phyloP scores from a whole-genome alignment of 768 basidiomycete species.

The Lentinus brumalis region DNA sequence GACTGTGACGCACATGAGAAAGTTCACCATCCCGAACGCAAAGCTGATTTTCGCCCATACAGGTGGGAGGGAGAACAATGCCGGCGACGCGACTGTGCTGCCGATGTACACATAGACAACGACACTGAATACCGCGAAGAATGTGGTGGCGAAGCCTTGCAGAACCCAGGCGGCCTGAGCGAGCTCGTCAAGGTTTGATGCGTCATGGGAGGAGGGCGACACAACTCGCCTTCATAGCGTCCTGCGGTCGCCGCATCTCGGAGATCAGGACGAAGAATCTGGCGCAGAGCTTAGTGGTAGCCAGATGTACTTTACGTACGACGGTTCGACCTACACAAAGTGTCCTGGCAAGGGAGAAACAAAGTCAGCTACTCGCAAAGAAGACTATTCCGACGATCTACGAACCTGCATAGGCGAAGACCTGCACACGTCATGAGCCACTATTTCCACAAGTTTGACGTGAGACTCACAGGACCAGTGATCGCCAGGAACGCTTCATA shows the following conservation, averaged over 20 bases:
- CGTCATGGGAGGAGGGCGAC: too few species aligned
- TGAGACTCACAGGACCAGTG: constrained; percentile 48
- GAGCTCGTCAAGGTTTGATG: too few species aligned
- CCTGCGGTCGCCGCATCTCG: constrained; percentile 52
- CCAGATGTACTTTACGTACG: background rate
- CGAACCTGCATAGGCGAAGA: constrained; percentile 44
- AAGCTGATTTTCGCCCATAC: constrained; percentile 55
- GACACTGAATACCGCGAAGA: constrained; percentile 47
- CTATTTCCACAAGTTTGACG: background rate
- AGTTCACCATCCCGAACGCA: constrained; percentile 51
- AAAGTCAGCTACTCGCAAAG: too few species aligned
- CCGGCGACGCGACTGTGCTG: constrained; percentile 47
- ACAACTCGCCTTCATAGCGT: constrained; percentile 53
- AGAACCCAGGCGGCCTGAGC: constrained; percentile 53
- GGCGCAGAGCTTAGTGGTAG: background rate
- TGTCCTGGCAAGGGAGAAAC: constrained; percentile 37
- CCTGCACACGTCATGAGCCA: constrained; percentile 27
- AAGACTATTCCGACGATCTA: too few species aligned
- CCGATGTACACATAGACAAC: constrained; percentile 50
- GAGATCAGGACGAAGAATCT: constrained; percentile 62
- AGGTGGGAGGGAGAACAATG: constrained; percentile 48
- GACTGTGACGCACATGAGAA: constrained; percentile 43
- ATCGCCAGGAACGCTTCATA: constrained; percentile 53
- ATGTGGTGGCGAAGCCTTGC: constrained; percentile 53
- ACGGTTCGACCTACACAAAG: constrained; percentile 43